These are phyloP conservation scores for Prunus davidiana DNA, from an alignment of 306 rosid genomes.

Conservation along the genomic window DNA sequence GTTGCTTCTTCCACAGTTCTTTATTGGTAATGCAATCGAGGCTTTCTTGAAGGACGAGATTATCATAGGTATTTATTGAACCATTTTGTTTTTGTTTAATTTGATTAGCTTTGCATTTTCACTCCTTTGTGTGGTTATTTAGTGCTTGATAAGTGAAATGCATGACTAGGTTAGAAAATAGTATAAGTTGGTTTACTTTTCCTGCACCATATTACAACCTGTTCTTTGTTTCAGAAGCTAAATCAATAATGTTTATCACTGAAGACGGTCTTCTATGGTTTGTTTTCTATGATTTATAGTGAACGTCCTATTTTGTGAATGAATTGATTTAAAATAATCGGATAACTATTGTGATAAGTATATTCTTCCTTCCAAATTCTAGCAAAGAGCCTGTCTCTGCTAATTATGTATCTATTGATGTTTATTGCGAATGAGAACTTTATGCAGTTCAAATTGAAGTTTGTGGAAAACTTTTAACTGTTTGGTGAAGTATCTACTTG, in stretches of 20 bases:
- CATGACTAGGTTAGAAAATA: not conserved
- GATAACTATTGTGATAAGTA: not conserved
- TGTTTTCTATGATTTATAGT: not conserved
- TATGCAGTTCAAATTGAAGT: not conserved
- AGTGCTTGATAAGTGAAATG: not conserved
- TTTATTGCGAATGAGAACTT: not conserved
- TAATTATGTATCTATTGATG: not conserved
- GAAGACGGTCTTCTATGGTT: too few relatives aligned
- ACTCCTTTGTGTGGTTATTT: not conserved
- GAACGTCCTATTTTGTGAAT: not conserved
- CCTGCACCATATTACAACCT: not conserved
- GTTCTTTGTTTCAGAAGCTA: not conserved
- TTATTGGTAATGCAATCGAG: constrained; percentile 46
- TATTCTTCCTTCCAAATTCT: not conserved
- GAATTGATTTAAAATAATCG: not conserved
- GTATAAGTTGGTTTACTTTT: not conserved
- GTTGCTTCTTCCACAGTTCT: constrained; percentile 72
- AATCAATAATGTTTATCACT: not conserved
- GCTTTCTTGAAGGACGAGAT: constrained; percentile 45
- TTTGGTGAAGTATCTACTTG: not conserved
- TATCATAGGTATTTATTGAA: constrained; percentile 64
- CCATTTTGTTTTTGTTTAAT: not conserved
- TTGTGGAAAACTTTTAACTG: not conserved
- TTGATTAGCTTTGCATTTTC: not conserved
- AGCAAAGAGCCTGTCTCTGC: not conserved